Evolutionary conservation across 768 basidiomycete species (phyloP).

Genomic region (Leccinum boreale): DNA sequence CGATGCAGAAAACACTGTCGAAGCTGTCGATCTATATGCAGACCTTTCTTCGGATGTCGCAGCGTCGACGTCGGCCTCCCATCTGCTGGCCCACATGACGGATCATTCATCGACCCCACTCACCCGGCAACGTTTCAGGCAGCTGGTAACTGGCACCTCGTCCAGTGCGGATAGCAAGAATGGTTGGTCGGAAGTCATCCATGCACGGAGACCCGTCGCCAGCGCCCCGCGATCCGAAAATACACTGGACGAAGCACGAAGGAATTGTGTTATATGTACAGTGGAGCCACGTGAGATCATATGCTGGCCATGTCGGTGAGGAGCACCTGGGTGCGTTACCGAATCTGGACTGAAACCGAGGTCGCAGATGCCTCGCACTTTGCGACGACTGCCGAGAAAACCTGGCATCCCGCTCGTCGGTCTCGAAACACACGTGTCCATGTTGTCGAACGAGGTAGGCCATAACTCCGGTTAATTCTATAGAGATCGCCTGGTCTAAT

Average conservation of each 20-base stretch:
- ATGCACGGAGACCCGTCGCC: slow-evolving; percentile 20
- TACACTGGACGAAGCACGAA: slow-evolving; percentile 22
- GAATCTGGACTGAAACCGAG: background rate
- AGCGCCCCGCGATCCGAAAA: slow-evolving; percentile 26
- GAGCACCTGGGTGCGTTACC: background rate
- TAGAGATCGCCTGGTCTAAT: background rate
- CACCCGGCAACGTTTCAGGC: slow-evolving; percentile 46
- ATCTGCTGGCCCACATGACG: slow-evolving; percentile 55
- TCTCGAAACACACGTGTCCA: slow-evolving; percentile 49
- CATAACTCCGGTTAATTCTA: background rate
- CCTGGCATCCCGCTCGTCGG: slow-evolving; percentile 46
- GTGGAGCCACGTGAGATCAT: slow-evolving; percentile 67
- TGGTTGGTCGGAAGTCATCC: slow-evolving; percentile 31
- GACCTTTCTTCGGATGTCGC: slow-evolving; percentile 45
- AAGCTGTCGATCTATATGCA: slow-evolving; percentile 48
- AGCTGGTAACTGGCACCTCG: slow-evolving; percentile 31
- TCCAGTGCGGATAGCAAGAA: slow-evolving; percentile 15
- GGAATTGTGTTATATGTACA: slow-evolving; percentile 69
- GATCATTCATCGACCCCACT: slow-evolving; percentile 41
- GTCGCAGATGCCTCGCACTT: slow-evolving; percentile 44
- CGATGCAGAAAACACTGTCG: slow-evolving; percentile 35
- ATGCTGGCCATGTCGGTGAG: slow-evolving; percentile 83
- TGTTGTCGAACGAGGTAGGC: slow-evolving; percentile 49
- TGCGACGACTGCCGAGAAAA: slow-evolving; percentile 55
- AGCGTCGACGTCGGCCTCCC: slow-evolving; percentile 36